phyloP scores from a whole-genome alignment of 345 rosid genomes.

The Heritiera littoralis region DNA sequence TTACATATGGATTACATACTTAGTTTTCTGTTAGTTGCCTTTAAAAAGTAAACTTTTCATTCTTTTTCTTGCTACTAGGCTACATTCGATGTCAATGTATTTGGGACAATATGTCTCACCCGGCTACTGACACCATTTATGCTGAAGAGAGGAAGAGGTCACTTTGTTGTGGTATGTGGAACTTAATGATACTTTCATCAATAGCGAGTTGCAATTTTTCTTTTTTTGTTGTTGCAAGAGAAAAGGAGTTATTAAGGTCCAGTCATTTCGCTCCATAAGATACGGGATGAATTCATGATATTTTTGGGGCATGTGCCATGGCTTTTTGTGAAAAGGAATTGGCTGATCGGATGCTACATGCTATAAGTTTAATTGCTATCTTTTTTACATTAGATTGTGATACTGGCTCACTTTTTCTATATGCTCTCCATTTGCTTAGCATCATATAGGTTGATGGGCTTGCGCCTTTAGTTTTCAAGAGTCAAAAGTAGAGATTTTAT shows the following conservation, averaged over 20 bases:
- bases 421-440: not conserved
- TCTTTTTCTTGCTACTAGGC: constrained; percentile 49
- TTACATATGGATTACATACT: not conserved
- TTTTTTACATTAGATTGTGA: not conserved
- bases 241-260: not conserved
- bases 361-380: constrained; percentile 3
- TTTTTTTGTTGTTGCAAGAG: too few relatives aligned
- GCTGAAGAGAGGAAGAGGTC: constrained; percentile 83
- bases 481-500: constrained; percentile 8
- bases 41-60: not conserved
- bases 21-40: not conserved
- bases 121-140: constrained; percentile 72
- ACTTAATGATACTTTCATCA: constrained; percentile 12
- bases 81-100: constrained; percentile 75
- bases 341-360: not conserved
- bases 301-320: not conserved
- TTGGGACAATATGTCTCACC: constrained; percentile 88
- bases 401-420: not conserved
- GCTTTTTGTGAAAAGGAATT: not conserved
- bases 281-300: not conserved
- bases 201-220: not conserved
- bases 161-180: constrained; percentile 91
- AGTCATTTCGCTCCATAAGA: not conserved
- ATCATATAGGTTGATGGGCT: not conserved
- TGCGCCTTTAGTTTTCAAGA: not conserved